Conservation (phyloP, 2,329 filamentous ascomycete species). For the Talaromyces sp. region DNA sequence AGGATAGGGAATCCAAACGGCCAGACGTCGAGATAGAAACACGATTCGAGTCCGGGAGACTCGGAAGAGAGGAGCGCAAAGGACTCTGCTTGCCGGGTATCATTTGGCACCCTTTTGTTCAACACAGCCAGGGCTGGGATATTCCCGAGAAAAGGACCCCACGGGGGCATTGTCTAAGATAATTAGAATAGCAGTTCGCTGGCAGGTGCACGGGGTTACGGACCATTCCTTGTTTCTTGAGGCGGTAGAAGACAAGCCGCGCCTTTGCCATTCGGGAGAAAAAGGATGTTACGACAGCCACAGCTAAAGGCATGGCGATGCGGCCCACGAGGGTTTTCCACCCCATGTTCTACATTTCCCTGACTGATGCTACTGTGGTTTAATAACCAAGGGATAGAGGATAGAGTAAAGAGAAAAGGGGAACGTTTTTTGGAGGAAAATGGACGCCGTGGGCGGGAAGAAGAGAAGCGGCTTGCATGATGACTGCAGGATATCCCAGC, state of each 20-base stretch:
- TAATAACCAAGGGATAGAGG: neutral
- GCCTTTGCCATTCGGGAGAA: neutral
- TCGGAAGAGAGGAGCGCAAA: neutral
- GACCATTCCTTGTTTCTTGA: neutral
- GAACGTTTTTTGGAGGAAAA: neutral
- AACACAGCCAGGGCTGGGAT: neutral
- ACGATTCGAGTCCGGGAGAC: neutral
- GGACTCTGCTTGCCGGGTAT: neutral
- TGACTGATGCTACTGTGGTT: neutral
- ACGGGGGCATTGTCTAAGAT: neutral
- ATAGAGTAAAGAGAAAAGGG: too few species aligned
- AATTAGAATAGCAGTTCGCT: neutral
- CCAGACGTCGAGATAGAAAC: slow-evolving; percentile 1
- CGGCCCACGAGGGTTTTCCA: neutral
- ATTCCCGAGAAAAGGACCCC: neutral
- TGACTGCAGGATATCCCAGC: too few species aligned
- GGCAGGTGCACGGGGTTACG: neutral
- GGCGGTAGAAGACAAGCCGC: neutral
- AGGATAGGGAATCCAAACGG: neutral
- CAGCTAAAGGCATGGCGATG: neutral
- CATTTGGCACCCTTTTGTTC: neutral
- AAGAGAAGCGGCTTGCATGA: neutral
- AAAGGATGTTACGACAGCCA: neutral
- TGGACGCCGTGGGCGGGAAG: neutral
- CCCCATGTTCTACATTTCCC: neutral